These are phyloP conservation scores for Saturnispora halmiae DNA, from an alignment of 805 yeast genomes.

Conservation along the genomic window DNA sequence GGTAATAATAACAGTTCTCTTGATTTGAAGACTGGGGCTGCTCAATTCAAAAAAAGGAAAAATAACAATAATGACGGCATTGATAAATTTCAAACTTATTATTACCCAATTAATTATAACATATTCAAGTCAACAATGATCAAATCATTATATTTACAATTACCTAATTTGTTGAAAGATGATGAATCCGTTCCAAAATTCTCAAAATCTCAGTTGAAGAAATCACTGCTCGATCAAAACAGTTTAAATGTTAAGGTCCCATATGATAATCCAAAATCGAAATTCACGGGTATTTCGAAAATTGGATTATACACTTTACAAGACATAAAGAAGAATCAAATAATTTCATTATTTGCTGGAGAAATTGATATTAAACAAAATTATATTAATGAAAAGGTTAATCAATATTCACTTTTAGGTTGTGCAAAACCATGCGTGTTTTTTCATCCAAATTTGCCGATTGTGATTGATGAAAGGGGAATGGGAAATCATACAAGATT, in stretches of 20 bases:
- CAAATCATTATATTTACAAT: constrained; percentile 21
- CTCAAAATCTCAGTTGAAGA: constrained; percentile 22
- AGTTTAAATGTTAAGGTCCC: constrained; percentile 40
- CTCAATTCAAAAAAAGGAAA: constrained; percentile 26
- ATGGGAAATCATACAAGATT: constrained; percentile 71
- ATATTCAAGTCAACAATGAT: constrained; percentile 36
- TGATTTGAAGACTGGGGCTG: constrained; percentile 10
- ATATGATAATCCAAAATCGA: constrained; percentile 47
- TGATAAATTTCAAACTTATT: constrained; percentile 45
- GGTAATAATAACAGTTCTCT: background rate
- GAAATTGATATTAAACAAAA: constrained; percentile 57
- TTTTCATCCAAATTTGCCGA: constrained; percentile 47
- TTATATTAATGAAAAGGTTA: constrained; percentile 55
- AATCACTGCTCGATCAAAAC: constrained; percentile 8
- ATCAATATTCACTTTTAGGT: constrained; percentile 72
- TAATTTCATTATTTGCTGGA: constrained; percentile 60
- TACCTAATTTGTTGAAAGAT: constrained; percentile 21
- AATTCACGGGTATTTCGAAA: constrained; percentile 61
- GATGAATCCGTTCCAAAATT: constrained; percentile 20
- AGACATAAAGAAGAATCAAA: constrained; percentile 36
- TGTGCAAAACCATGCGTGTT: constrained; percentile 53
- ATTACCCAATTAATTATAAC: constrained; percentile 36
- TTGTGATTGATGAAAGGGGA: constrained; percentile 73
- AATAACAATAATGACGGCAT: constrained; percentile 32
- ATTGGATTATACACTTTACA: constrained; percentile 47